A percentile compares a stretch with the other conserved stretches of the same genome.
These are phyloP conservation scores for Cyclotella choctawhatcheeana DNA, from an alignment of 108 stramenopile genomes.

Conservation along the genomic window DNA sequence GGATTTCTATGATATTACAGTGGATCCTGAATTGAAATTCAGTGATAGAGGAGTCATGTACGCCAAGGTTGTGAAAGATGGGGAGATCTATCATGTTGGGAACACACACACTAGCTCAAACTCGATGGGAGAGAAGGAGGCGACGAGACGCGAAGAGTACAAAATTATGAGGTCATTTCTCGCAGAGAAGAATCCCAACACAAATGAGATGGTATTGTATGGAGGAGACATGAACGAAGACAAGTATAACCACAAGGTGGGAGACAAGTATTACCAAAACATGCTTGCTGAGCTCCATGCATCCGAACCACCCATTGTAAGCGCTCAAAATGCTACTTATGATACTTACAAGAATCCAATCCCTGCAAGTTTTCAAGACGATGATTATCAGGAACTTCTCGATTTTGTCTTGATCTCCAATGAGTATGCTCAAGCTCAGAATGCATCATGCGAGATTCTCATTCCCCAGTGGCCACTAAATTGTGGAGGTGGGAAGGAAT, in stretches of 20 bases:
- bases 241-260: neutral
- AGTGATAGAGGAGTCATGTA: neutral
- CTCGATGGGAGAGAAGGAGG: neutral
- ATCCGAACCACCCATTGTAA: neutral
- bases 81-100: neutral
- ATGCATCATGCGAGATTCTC: neutral
- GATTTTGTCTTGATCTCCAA: neutral
- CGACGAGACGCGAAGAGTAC: neutral
- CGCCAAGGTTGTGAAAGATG: neutral
- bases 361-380: neutral
- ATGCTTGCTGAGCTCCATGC: neutral
- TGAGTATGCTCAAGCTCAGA: neutral
- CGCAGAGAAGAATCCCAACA: neutral
- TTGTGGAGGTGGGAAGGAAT: neutral
- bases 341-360: neutral
- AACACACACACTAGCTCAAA: neutral
- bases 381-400: neutral
- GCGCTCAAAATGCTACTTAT: neutral
- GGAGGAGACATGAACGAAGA: neutral
- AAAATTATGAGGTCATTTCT: neutral
- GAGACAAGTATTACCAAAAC: neutral
- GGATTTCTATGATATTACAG: neutral
- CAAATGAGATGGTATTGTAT: neutral
- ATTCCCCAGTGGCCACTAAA: neutral
- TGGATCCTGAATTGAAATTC: neutral